Conservation (phyloP, 2,329 filamentous ascomycete genomes). For the Aureobasidium pullulans region DNA sequence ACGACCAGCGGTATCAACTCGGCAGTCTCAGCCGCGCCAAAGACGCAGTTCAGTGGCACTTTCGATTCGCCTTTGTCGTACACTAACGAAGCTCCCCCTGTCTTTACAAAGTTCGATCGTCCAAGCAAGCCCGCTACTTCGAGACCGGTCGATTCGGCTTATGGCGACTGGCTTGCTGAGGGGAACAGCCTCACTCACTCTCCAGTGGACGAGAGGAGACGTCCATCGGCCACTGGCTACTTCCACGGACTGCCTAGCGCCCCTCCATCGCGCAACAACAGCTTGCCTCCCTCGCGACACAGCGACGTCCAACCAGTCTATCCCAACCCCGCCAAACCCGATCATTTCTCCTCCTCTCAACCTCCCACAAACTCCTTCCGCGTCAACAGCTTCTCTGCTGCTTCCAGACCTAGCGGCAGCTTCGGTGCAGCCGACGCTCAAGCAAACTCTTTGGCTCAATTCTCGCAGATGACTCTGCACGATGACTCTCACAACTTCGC, state of each 20-base stretch:
- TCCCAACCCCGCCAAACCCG: slow-evolving; percentile 15
- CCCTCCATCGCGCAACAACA: slow-evolving; percentile 46
- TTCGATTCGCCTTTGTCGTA: slow-evolving; percentile 19
- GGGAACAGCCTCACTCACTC: slow-evolving; percentile 5
- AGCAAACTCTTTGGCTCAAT: slow-evolving; percentile 7
- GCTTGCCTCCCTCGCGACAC: slow-evolving; percentile 50
- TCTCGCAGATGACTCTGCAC: slow-evolving; percentile 31
- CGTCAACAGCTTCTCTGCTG: slow-evolving; percentile 19
- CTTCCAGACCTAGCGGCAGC: background rate
- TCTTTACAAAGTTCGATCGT: slow-evolving; percentile 30
- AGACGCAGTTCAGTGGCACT: slow-evolving; percentile 17
- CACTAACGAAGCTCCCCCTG: slow-evolving; percentile 23
- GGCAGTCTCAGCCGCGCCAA: slow-evolving; percentile 18
- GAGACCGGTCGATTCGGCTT: slow-evolving; percentile 3
- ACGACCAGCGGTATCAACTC: background rate
- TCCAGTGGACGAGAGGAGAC: slow-evolving; percentile 16
- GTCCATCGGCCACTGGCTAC: slow-evolving; percentile 25
- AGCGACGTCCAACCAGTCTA: slow-evolving; percentile 34
- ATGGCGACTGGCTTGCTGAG: background rate
- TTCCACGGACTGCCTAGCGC: slow-evolving; percentile 32
- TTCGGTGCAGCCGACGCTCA: slow-evolving; percentile 7
- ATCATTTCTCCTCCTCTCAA: slow-evolving; percentile 18
- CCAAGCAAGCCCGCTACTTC: slow-evolving; percentile 17
- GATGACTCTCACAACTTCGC: slow-evolving; percentile 26
- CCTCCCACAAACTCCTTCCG: slow-evolving; percentile 24